phyloP scores from a whole-genome alignment of 2,329 filamentous ascomycete species.

The Pestalotiopsis sp. region DNA sequence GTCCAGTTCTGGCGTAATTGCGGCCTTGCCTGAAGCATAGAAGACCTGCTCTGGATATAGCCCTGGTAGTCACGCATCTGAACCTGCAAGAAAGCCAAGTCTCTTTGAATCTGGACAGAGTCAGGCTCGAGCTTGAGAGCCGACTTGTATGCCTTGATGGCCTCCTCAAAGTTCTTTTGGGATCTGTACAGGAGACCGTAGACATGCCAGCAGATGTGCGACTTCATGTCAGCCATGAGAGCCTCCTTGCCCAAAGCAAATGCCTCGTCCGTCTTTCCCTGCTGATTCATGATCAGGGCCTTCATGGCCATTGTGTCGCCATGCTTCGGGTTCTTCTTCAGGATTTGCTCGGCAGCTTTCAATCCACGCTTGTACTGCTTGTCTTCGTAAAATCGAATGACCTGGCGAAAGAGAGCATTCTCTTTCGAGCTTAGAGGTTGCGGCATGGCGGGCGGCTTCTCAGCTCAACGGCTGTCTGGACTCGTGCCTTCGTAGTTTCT shows the following conservation, averaged over 20 bases:
- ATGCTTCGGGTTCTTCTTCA: conserved; percentile 93
- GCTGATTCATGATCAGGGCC: conserved; percentile 90
- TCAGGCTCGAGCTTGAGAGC: conserved; percentile 93
- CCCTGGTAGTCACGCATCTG: conserved; percentile 96
- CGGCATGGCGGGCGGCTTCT: conserved; percentile 55
- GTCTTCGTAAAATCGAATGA: conserved; percentile 95
- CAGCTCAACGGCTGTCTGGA: conserved; percentile 14
- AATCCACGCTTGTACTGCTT: conserved; percentile 97
- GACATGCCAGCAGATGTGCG: conserved; percentile 99
- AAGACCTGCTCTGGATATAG: conserved; percentile 84
- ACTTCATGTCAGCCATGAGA: conserved; percentile 96
- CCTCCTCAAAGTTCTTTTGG: conserved; percentile 97
- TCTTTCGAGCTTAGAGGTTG: conserved; percentile 84
- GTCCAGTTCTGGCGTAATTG: conserved; percentile 93
- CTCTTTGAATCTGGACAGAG: conserved; percentile 89
- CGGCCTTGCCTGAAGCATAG: conserved; percentile 85
- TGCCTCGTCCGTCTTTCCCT: conserved; percentile 91
- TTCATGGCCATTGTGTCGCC: conserved; percentile 99
- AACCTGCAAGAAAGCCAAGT: conserved; percentile 88
- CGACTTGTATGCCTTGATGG: conserved; percentile 98
- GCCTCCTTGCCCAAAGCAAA: conserved; percentile 92
- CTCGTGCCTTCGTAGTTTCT: conserved; percentile 6
- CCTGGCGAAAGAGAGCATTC: conserved; percentile 87
- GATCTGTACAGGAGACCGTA: conserved; percentile 93
- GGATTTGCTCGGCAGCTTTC: conserved; percentile 94